Evolutionary conservation across 495 filamentous ascomycete species (phyloP), one percentile per base, ranked within the genome.

Genomic region (Lichina pygmaea): DNA sequence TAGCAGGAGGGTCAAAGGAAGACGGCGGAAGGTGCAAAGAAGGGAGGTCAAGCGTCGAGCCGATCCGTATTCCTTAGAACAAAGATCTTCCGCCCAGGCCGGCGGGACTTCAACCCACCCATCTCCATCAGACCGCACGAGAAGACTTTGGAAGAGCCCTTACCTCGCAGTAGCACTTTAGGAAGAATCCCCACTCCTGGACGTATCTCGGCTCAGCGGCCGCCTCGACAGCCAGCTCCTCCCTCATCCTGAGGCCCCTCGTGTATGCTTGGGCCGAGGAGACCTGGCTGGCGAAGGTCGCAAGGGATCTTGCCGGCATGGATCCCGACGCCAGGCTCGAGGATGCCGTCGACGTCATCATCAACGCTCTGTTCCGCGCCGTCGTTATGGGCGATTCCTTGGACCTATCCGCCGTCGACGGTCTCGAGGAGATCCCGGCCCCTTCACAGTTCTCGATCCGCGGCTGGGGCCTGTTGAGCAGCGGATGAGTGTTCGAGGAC

Each of bases 151-250:
- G 36, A 37, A 42, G 15, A 13, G 30, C 9, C 12, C 46, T 42
- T 36, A 48, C 46, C 44, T 48, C 46, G 2, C 31, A 36, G 24
- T 48, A 48, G 24, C 40, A 33, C 15, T 46, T 48, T 2, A 48
- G 12, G 34, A 44, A 48, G 46, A 31, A 44, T 16, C 38, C 24
- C 46, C 46, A 48, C 10, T 48, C 46, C 46, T 48, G 46, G 0
- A 48, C 30, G 37, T 34, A 43, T 31, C 15, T 15, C 7, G 10
- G 9, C 12, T 44, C 40, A 15, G 32, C 7, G 17, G 44, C 43
- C n/a, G 31, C 8, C 40, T 3, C 33, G 11, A n/a, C 32, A 1
- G 46, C 43, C 17, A 41, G 9, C 24, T 9, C 11, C 24, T 48
- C 46, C 8, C 43, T 8, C 15, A 30, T 24, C 31, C 43, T 16